Percentiles rank a stretch among this genome's conserved stretches.
Evolutionary conservation across 805 yeast species (phyloP).

Genomic region (Ogataea angusta): DNA sequence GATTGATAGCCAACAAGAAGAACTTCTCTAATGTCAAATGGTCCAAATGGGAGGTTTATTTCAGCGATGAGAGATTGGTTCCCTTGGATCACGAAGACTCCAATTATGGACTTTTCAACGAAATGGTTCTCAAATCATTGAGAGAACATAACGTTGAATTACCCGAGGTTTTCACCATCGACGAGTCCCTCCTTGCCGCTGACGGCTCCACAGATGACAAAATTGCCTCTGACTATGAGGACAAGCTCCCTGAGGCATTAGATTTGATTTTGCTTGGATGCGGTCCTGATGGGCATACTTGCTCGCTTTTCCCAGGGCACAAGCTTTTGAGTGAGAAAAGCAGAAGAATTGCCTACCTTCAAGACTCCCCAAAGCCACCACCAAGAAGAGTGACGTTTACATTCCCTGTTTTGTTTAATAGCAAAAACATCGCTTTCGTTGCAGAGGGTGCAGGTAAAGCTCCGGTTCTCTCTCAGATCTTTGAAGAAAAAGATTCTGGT

Average conservation of each 20-base stretch:
- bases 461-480: conserved; percentile 65
- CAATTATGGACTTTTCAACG: conserved; percentile 76
- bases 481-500: conserved; percentile 41
- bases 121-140: conserved; percentile 52
- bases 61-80: conserved; percentile 89
- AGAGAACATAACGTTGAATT: conserved; percentile 38
- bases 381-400: conserved; percentile 89
- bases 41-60: conserved; percentile 76
- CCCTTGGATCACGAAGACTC: conserved; percentile 80
- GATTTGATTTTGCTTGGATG: conserved; percentile 82
- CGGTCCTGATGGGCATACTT: conserved; percentile 96
- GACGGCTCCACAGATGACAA: conserved; percentile 48
- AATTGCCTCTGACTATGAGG: conserved; percentile 63
- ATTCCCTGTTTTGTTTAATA: conserved; percentile 63
- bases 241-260: conserved; percentile 49
- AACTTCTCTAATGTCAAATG: conserved; percentile 50
- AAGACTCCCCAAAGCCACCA: conserved; percentile 92
- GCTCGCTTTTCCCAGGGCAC: conserved; percentile 90
- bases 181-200: conserved; percentile 57
- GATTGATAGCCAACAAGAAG: conserved; percentile 56
- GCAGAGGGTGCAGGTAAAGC: conserved; percentile 90
- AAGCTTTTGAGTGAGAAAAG: conserved; percentile 52
- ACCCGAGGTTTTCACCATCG: conserved; percentile 66
- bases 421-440: conserved; percentile 64
- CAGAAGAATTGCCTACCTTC: conserved; percentile 57